These are phyloP conservation scores for Coccomyxa sp. DNA, from an alignment of 139 green algal species.

Conservation along the genomic window DNA sequence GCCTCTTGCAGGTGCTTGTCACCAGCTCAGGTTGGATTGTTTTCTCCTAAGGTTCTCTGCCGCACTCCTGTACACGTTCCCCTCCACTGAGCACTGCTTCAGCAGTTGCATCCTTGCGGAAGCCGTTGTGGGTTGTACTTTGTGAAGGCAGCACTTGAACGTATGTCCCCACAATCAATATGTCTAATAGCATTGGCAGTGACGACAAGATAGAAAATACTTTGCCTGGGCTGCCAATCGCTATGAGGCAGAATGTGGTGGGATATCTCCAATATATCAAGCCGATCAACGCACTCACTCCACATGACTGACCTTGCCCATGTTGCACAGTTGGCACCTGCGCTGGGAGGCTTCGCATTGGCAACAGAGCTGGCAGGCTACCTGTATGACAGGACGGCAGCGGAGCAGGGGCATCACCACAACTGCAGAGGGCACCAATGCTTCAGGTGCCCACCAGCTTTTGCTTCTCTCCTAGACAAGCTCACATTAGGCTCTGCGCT, in stretches of 20 bases:
- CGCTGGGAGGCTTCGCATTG: conserved; percentile 36
- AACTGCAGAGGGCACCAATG: background rate
- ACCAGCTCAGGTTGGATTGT: background rate
- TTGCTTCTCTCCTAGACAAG: background rate
- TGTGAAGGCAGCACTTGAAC: background rate
- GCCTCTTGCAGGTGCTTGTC: background rate
- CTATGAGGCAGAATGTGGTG: too few species aligned
- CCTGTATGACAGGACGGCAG: conserved; percentile 32
- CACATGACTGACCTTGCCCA: too few species aligned
- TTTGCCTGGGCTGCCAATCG: too few species aligned
- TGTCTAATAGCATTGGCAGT: too few species aligned
- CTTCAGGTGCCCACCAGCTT: background rate
- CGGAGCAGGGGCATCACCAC: background rate
- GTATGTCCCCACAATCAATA: background rate
- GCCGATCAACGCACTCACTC: too few species aligned
- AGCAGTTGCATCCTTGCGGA: background rate
- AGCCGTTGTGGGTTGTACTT: too few species aligned
- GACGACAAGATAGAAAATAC: too few species aligned
- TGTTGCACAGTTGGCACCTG: conserved; percentile 31
- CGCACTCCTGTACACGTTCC: too few species aligned
- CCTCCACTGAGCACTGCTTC: background rate
- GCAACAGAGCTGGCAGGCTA: conserved; percentile 37
- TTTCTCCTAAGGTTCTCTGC: background rate
- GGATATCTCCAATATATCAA: too few species aligned
- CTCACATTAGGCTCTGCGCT: background rate